Conservation (phyloP, 2,329 filamentous ascomycete species). For the Decorospora gaudefroyi region DNA sequence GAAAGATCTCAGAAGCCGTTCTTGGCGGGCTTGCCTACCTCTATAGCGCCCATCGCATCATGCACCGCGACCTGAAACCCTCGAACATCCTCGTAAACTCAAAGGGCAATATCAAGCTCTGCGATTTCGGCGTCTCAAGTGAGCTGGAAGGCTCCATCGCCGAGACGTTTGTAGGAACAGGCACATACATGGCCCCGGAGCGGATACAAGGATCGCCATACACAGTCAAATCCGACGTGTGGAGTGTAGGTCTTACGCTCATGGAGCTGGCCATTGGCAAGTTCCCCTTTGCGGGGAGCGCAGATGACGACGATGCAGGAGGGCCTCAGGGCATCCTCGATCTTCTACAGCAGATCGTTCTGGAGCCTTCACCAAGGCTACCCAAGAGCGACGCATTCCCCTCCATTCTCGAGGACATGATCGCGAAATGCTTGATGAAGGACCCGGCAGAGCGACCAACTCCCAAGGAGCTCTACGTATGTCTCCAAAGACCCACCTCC, state of each 20-base stretch:
- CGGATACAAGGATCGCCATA: conserved; percentile 96
- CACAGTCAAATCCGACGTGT: conserved; percentile 97
- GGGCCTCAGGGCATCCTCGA: conserved; percentile 93
- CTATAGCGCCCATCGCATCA: conserved; percentile 93
- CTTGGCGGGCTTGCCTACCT: conserved; percentile 92
- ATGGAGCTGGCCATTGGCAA: conserved; percentile 98
- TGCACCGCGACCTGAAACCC: conserved; percentile 98
- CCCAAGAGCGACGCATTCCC: conserved; percentile 98
- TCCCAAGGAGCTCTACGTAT: conserved; percentile 87
- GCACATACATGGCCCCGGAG: conserved; percentile 99
- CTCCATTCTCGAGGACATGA: conserved; percentile 91
- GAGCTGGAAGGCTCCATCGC: conserved; percentile 98
- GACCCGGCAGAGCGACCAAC: conserved; percentile 86
- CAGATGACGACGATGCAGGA: conserved; percentile 68
- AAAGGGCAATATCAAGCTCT: conserved; percentile 90
- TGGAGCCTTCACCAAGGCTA: conserved; percentile 89
- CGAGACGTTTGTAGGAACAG: conserved; percentile 97
- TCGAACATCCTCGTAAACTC: conserved; percentile 98
- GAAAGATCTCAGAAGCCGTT: conserved; percentile 96
- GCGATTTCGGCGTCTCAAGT: conserved; percentile 98
- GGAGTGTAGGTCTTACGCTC: conserved; percentile 92
- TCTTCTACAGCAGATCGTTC: conserved; percentile 93
- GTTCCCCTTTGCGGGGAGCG: conserved; percentile 90
- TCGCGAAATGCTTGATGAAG: conserved; percentile 93
- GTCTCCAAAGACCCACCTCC: conserved; percentile 39